Conservation (phyloP, 106 monocot genomes). For the Dioscorea alata region DNA sequence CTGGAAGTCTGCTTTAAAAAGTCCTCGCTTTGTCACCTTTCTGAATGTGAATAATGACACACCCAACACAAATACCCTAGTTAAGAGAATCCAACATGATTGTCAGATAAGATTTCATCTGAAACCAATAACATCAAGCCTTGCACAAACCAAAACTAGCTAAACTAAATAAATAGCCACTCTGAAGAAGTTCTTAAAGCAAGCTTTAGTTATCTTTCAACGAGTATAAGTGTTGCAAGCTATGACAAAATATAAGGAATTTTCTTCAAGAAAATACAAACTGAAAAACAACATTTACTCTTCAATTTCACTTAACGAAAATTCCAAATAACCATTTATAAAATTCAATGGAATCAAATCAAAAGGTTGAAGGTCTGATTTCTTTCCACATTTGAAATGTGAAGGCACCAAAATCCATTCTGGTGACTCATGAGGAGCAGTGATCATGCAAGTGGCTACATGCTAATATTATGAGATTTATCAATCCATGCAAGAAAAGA, state of each 20-base stretch:
- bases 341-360: too few species aligned
- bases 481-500: too few species aligned
- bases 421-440: too few species aligned
- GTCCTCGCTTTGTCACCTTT: constrained; percentile 64
- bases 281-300: too few species aligned
- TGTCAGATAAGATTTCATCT: constrained; percentile 56
- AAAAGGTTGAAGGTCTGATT: too few species aligned
- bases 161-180: constrained; percentile 6
- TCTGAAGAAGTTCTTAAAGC: constrained; percentile 8
- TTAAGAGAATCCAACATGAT: constrained; percentile 83
- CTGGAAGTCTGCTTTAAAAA: constrained; percentile 58
- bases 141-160: constrained; percentile 20
- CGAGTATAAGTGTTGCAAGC: constrained; percentile 5
- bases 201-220: constrained; percentile 16
- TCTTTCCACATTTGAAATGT: too few species aligned
- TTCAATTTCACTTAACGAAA: too few species aligned
- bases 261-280: too few species aligned
- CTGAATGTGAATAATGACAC: constrained; percentile 86
- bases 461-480: too few species aligned
- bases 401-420: too few species aligned
- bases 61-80: constrained; percentile 93
- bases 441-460: too few species aligned
- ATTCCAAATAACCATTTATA: too few species aligned
- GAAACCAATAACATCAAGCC: constrained; percentile 28
- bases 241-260: constrained; percentile 5